These are phyloP conservation scores for Fusarium fracticaudum DNA, from an alignment of 2,329 filamentous ascomycete genomes.

Conservation along the genomic window DNA sequence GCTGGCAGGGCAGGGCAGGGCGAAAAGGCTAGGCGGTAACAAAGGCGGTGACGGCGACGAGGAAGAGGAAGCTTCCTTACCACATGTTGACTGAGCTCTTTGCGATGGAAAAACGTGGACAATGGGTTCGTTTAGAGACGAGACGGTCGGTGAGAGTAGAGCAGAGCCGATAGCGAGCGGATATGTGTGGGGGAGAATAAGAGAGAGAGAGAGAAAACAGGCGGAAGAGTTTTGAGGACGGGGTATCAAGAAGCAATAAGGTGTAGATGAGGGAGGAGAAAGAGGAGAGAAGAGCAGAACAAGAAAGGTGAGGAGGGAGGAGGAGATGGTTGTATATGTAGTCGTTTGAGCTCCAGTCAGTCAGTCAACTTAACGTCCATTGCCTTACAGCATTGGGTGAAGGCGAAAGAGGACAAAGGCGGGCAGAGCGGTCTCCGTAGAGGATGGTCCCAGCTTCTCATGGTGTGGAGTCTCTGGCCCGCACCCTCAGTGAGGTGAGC, in stretches of 20 bases:
- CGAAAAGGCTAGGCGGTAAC: constrained; percentile 10
- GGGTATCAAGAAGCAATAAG: constrained; percentile 45
- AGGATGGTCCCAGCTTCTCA: constrained; percentile 28
- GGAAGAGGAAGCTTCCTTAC: constrained; percentile 34
- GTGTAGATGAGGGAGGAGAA: constrained; percentile 36
- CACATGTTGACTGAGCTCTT: constrained; percentile 43
- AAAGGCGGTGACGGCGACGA: constrained; percentile 36
- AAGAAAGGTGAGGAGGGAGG: constrained; percentile 29
- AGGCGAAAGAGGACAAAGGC: constrained; percentile 9
- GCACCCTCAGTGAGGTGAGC: constrained; percentile 8
- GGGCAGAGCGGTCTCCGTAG: constrained; percentile 32
- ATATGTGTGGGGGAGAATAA: constrained; percentile 11
- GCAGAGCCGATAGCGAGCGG: constrained; percentile 34
- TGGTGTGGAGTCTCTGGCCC: constrained; percentile 23
- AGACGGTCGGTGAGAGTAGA: constrained; percentile 30
- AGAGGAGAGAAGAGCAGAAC: constrained; percentile 39
- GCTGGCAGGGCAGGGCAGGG: not conserved
- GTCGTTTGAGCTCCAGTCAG: constrained; percentile 22
- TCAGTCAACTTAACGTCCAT: not conserved
- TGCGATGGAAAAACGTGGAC: constrained; percentile 19
- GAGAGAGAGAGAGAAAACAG: constrained; percentile 12
- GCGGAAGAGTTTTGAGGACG: constrained; percentile 21
- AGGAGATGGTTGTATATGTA: constrained; percentile 42
- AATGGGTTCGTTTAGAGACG: constrained; percentile 21
- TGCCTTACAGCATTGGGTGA: not conserved